Percentiles rank a stretch among this genome's conserved stretches.
Conservation (phyloP, 2,329 filamentous ascomycete genomes). For the Cladosporium sp. region DNA sequence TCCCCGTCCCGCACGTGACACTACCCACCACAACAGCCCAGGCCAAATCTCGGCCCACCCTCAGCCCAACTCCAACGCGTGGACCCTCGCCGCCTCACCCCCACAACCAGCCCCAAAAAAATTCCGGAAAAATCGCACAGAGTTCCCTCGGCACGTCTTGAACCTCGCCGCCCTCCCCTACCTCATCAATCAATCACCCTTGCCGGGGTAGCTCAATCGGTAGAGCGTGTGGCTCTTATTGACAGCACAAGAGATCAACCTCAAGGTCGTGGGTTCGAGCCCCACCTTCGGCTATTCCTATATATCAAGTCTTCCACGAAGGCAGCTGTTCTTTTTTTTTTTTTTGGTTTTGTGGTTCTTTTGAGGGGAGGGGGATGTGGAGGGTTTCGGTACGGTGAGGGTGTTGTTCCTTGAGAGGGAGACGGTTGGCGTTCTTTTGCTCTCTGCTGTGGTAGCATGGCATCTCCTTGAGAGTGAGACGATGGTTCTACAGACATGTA, state of each 20-base stretch:
- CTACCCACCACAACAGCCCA: background rate
- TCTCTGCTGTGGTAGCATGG: too few species aligned
- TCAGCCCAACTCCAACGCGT: too few species aligned
- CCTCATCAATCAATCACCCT: background rate
- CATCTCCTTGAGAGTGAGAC: too few species aligned
- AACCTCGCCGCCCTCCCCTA: background rate
- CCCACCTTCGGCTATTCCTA: slow-evolving; percentile 25
- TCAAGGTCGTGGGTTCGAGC: slow-evolving; percentile 24
- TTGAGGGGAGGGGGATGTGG: background rate
- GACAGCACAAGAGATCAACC: slow-evolving; percentile 17
- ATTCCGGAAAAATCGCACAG: background rate
- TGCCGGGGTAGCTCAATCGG: slow-evolving; percentile 49
- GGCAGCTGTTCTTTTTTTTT: slow-evolving; percentile 3
- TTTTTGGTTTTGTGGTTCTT: background rate
- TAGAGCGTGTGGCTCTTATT: slow-evolving; percentile 50
- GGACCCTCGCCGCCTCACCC: background rate
- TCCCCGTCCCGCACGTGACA: background rate
- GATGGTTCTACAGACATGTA: too few species aligned
- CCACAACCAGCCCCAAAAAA: background rate
- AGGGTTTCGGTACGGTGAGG: too few species aligned
- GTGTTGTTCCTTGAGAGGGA: too few species aligned
- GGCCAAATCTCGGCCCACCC: background rate
- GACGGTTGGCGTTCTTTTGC: too few species aligned
- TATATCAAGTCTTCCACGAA: background rate
- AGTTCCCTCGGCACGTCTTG: background rate